Evolutionary conservation across 208 protist genomes (phyloP).

Genomic region (Leishmania turanica): DNA sequence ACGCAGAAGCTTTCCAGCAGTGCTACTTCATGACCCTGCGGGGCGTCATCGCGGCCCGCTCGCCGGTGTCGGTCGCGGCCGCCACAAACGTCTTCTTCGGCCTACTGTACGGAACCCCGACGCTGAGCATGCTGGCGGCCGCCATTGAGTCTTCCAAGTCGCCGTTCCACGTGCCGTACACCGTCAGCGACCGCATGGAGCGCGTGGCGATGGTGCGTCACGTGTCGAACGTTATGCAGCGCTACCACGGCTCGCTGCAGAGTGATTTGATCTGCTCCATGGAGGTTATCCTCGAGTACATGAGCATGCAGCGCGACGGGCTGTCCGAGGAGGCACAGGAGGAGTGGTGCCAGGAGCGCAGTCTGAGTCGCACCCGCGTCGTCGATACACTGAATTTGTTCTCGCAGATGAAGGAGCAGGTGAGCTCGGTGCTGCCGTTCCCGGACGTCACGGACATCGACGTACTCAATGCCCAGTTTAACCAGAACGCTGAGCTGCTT

Average conservation of each 20-base stretch:
- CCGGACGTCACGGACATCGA: conserved; percentile 70
- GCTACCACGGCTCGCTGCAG: conserved; percentile 52
- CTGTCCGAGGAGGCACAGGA: conserved; percentile 78
- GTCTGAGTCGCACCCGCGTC: conserved; percentile 66
- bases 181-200: conserved; percentile 43
- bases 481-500: conserved; percentile 47
- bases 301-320: conserved; percentile 76
- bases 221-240: conserved; percentile 54
- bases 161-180: conserved; percentile 75
- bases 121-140: conserved; percentile 67
- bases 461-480: conserved; percentile 55
- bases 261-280: conserved; percentile 68
- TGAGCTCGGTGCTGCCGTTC: conserved; percentile 59
- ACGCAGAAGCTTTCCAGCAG: conserved; percentile 27
- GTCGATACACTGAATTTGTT: conserved; percentile 66
- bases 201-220: conserved; percentile 19
- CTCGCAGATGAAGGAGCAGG: conserved; percentile 75
- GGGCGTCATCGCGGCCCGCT: conserved; percentile 64
- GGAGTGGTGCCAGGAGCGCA: conserved; percentile 69
- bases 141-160: conserved; percentile 64
- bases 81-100: conserved; percentile 76
- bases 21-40: conserved; percentile 67
- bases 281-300: conserved; percentile 70
- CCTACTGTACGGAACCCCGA: conserved; percentile 68
- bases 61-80: conserved; percentile 58